These are phyloP conservation scores for Gliomastix tumulicola DNA, from an alignment of 2,329 filamentous ascomycete genomes.

Conservation along the genomic window DNA sequence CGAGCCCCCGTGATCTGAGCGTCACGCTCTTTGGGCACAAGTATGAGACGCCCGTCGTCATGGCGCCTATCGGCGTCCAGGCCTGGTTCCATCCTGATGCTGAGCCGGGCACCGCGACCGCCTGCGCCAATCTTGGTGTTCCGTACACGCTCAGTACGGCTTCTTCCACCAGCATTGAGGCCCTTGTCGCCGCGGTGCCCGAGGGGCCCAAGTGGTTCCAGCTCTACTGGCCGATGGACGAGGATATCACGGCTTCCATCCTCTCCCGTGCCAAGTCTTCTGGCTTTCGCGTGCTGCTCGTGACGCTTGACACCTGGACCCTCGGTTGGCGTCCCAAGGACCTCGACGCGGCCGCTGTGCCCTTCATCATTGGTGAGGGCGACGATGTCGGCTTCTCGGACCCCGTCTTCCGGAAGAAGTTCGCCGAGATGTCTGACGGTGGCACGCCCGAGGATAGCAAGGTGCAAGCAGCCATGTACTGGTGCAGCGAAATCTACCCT, in stretches of 20 bases:
- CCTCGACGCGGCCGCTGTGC: constrained; percentile 54
- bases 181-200: constrained; percentile 53
- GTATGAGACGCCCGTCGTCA: constrained; percentile 16
- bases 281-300: constrained; percentile 60
- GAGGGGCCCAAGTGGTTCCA: constrained; percentile 62
- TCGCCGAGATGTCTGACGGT: constrained; percentile 28
- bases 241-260: constrained; percentile 59
- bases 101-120: constrained; percentile 57
- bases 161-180: constrained; percentile 55
- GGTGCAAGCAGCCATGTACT: constrained; percentile 41
- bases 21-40: constrained; percentile 38
- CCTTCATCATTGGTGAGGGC: constrained; percentile 53
- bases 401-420: constrained; percentile 49
- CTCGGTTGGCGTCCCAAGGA: constrained; percentile 64
- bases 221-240: constrained; percentile 64
- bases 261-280: constrained; percentile 52
- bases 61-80: constrained; percentile 63
- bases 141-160: constrained; percentile 65
- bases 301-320: constrained; percentile 66
- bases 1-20: constrained; percentile 30
- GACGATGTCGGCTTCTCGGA: constrained; percentile 59
- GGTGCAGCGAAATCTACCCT: constrained; percentile 45
- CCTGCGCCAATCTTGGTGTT: constrained; percentile 51
- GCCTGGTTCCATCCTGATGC: constrained; percentile 58
- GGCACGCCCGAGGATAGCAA: constrained; percentile 39